Conservation (phyloP, 306 rosid species). For the Carpinus fangiana region DNA sequence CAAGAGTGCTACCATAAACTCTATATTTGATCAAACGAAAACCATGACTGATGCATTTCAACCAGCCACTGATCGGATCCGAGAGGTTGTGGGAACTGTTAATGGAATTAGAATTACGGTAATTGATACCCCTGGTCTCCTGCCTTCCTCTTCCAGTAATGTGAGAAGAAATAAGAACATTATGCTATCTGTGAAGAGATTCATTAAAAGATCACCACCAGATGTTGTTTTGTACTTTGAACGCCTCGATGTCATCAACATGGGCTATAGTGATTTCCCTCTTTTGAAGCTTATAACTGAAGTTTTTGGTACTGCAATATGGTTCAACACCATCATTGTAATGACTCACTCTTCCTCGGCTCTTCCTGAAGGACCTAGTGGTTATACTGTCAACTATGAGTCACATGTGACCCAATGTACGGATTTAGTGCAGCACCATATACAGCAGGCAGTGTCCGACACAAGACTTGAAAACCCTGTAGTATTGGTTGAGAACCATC, state of each 20-base stretch:
- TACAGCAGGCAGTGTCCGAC: constrained; percentile 82
- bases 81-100: constrained; percentile 72
- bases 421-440: constrained; percentile 64
- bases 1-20: constrained; percentile 96
- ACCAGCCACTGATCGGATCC: constrained; percentile 82
- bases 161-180: constrained; percentile 78
- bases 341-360: constrained; percentile 89
- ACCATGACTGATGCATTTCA: constrained; percentile 77
- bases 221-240: constrained; percentile 89
- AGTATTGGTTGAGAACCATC: constrained; percentile 93
- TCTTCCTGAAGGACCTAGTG: constrained; percentile 80
- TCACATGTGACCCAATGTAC: constrained; percentile 60
- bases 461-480: constrained; percentile 82
- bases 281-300: constrained; percentile 75
- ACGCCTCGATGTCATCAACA: constrained; percentile 71
- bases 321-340: constrained; percentile 91
- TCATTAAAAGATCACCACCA: constrained; percentile 81
- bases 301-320: constrained; percentile 80
- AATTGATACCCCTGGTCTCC: constrained; percentile 93
- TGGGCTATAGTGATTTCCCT: constrained; percentile 49
- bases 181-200: constrained; percentile 74
- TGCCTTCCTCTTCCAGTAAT: constrained; percentile 56
- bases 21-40: constrained; percentile 78
- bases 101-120: constrained; percentile 69
- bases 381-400: constrained; percentile 64